Percentiles rank a stretch among this genome's conserved stretches.
These are phyloP conservation scores for Rubia peregrina DNA, from an alignment of 305 asterid species.

Conservation along the genomic window DNA sequence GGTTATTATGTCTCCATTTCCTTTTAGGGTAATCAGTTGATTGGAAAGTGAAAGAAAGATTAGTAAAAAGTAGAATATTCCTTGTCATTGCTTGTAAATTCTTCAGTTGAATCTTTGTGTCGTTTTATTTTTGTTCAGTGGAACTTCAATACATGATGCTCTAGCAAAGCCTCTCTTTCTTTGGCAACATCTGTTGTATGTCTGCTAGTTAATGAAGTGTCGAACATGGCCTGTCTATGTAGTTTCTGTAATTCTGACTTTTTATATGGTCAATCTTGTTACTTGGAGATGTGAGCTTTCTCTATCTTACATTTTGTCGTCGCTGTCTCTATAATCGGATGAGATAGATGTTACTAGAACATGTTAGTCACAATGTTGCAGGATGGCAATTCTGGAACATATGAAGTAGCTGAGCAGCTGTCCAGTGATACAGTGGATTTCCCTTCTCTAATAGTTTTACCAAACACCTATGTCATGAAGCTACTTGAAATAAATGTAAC, in stretches of 20 bases:
- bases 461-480: neutral
- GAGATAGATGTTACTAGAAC: slow-evolving; percentile 1
- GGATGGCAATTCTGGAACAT: neutral
- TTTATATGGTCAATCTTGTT: neutral
- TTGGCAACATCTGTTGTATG: slow-evolving; percentile 2
- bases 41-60: slow-evolving; percentile 17
- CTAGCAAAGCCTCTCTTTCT: neutral
- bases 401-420: neutral
- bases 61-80: slow-evolving; percentile 19
- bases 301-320: neutral
- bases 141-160: neutral
- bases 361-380: neutral
- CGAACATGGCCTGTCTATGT: neutral
- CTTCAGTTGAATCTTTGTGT: slow-evolving; percentile 21
- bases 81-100: slow-evolving; percentile 30
- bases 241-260: slow-evolving; percentile 1
- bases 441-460: neutral
- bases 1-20: slow-evolving; percentile 26
- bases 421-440: neutral
- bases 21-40: slow-evolving; percentile 24
- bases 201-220: neutral
- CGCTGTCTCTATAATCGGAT: neutral
- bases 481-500: neutral
- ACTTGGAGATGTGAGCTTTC: neutral
- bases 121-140: slow-evolving; percentile 15